phyloP scores from a whole-genome alignment of 202 grass and related monocot genomes.

The Sporobolus alterniflorus region DNA sequence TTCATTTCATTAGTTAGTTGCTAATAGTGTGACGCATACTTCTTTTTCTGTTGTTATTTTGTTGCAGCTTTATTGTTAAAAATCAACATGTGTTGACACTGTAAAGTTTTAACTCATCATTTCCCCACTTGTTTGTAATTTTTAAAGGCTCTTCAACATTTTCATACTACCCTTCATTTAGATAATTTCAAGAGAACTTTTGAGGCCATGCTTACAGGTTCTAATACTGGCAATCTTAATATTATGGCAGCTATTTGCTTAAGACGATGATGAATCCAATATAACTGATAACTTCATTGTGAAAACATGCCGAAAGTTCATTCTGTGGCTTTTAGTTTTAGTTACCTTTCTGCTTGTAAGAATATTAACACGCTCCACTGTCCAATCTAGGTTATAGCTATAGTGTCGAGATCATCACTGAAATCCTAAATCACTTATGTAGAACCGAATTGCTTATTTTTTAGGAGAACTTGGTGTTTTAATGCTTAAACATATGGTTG shows the following conservation, averaged over 20 bases:
- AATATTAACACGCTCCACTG: neutral
- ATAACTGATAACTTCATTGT: slow-evolving; percentile 96
- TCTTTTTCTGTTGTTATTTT: too few relatives aligned
- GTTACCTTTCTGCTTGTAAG: slow-evolving; percentile 21
- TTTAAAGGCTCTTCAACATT: slow-evolving; percentile 22
- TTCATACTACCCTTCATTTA: neutral
- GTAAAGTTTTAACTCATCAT: too few relatives aligned
- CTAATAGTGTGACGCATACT: too few relatives aligned
- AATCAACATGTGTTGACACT: too few relatives aligned
- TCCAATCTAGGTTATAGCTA: slow-evolving; percentile 19
- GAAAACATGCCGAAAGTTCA: slow-evolving; percentile 92
- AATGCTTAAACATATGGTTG: neutral
- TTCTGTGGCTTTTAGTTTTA: slow-evolving; percentile 49
- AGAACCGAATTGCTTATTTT: neutral
- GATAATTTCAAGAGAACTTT: slow-evolving; percentile 12
- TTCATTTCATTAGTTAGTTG: too few relatives aligned
- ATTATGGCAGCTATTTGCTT: slow-evolving; percentile 79
- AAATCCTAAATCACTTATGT: slow-evolving; percentile 5
- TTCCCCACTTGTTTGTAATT: neutral
- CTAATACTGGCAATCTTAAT: slow-evolving; percentile 34
- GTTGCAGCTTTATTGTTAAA: too few relatives aligned
- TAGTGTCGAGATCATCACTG: neutral
- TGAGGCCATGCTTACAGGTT: neutral
- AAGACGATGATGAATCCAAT: slow-evolving; percentile 82
- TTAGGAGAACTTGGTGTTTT: slow-evolving; percentile 12